These are phyloP conservation scores for Immersiella caudata DNA, from an alignment of 495 filamentous ascomycete genomes.

Conservation along the genomic window DNA sequence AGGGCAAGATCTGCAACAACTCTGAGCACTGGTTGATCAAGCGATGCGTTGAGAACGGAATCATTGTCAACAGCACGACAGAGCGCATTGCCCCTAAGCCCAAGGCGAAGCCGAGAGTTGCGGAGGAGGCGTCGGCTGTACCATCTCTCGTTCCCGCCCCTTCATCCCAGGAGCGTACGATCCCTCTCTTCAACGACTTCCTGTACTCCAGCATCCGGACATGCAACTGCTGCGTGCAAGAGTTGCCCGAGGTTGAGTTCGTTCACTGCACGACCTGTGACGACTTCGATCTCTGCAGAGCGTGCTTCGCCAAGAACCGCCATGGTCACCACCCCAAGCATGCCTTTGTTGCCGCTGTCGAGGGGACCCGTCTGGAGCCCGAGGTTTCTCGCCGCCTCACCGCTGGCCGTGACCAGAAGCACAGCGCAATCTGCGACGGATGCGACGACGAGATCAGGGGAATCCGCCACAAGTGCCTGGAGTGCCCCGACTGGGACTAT, in stretches of 20 bases:
- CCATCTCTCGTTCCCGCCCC: slow-evolving; percentile 8
- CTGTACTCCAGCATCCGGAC: slow-evolving; percentile 61
- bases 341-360: slow-evolving; percentile 67
- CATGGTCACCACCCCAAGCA: slow-evolving; percentile 96
- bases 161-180: slow-evolving; percentile 23
- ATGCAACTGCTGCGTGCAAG: slow-evolving; percentile 89
- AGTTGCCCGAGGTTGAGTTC: slow-evolving; percentile 74
- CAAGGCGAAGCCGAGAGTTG: slow-evolving; percentile 22
- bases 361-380: slow-evolving; percentile 57
- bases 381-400: slow-evolving; percentile 64
- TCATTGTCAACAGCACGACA: slow-evolving; percentile 80
- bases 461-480: slow-evolving; percentile 94
- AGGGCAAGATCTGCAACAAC: slow-evolving; percentile 73
- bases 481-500: slow-evolving; percentile 97
- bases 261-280: slow-evolving; percentile 84
- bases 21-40: slow-evolving; percentile 92
- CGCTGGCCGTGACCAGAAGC: slow-evolving; percentile 78
- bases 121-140: slow-evolving; percentile 29
- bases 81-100: slow-evolving; percentile 72
- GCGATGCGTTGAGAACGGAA: slow-evolving; percentile 75
- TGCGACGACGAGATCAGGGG: slow-evolving; percentile 89
- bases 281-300: slow-evolving; percentile 89
- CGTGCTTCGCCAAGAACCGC: slow-evolving; percentile 71
- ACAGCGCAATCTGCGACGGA: slow-evolving; percentile 91
- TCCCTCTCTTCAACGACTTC: slow-evolving; percentile 31